Evolutionary conservation across 2,329 filamentous ascomycete genomes (phyloP).

Genomic region (Microascus cirrosus): DNA sequence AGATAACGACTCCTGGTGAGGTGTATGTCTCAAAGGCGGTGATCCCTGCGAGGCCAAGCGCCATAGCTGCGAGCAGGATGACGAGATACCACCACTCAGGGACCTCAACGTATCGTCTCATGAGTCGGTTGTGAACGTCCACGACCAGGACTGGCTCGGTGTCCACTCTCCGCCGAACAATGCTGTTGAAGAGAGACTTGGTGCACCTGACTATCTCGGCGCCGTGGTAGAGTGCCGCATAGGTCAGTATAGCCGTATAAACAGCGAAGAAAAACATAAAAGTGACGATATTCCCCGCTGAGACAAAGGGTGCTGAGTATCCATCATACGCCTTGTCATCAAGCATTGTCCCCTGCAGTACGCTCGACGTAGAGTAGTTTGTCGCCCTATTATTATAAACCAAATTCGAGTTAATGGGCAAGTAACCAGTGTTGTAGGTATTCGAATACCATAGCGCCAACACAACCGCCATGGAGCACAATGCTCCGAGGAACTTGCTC

Average conservation of each 20-base stretch:
- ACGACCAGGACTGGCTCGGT: constrained; percentile 18
- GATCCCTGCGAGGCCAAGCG: constrained; percentile 33
- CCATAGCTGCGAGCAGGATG: constrained; percentile 29
- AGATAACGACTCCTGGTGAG: constrained; percentile 37
- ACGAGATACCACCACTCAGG: constrained; percentile 44
- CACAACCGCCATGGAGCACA: constrained; percentile 42
- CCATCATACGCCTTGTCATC: constrained; percentile 30
- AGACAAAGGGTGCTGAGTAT: constrained; percentile 41
- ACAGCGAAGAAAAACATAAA: constrained; percentile 46
- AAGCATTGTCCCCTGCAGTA: constrained; percentile 30
- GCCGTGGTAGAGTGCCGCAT: constrained; percentile 39
- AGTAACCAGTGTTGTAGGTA: constrained; percentile 43
- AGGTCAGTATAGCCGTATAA: constrained; percentile 39
- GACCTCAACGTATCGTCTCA: constrained; percentile 33
- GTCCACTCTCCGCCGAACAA: constrained; percentile 24
- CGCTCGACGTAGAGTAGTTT: constrained; percentile 32
- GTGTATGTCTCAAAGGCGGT: constrained; percentile 38
- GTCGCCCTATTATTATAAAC: constrained; percentile 36
- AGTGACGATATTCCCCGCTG: constrained; percentile 35
- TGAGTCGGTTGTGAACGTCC: constrained; percentile 37
- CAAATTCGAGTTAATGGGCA: constrained; percentile 39
- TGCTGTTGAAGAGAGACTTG: constrained; percentile 31
- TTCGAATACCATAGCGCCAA: constrained; percentile 48
- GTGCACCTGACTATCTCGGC: constrained; percentile 38
- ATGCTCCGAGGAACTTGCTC: constrained; percentile 48